Evolutionary conservation across 1,284 basidiomycete species (phyloP), one percentile per base, ranked within the genome.

Genomic region (Sphagnurus paluster): DNA sequence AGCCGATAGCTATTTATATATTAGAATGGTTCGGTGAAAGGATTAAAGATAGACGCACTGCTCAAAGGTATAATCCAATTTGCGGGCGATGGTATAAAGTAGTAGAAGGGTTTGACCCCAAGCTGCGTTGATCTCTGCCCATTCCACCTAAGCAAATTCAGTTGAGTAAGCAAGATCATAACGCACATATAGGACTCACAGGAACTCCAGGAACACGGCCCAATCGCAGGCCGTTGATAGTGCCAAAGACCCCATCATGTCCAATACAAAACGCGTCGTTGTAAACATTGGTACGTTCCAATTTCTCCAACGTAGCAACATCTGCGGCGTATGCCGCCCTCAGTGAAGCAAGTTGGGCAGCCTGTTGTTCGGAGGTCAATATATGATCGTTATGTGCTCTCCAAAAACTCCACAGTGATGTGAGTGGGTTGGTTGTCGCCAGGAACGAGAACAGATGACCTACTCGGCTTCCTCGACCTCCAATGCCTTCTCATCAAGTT

Each of bases 251-350:
- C 1, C 89, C 89, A 54, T 95, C 92, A 56, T 98, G 92, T 1
- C 95, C 95, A 54, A 99, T 99, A 58, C 93, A 96, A 65, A 99
- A 99, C 0, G 94, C 94, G 61, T 99, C 97, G 55, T 96, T 96
- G 70, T 98, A 99, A 21, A 99, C 97, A 63, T 99, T 99, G 3
- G 95, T 95, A 35, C 87, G 77, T 61, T 96, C 90, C 6, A 99
- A 76, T 58, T 93, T 87, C 56, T 91, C 88, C 11, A 95, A 74
- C 7, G 85, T 87, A 11, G 76, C 77, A 16, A 85, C 77, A 61
- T 90, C 88, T 11, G 84, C 79, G 23, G 83, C 80, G 57, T 90
- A 89, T 1, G 90, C 85, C 10, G 88, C 84, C 21, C 82, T 74
- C 25, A 93, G 68, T 4, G 87, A 84, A 28, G 84, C 80, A 29